Conservation (phyloP, 1,284 basidiomycete species). For the Melampsora americana region DNA sequence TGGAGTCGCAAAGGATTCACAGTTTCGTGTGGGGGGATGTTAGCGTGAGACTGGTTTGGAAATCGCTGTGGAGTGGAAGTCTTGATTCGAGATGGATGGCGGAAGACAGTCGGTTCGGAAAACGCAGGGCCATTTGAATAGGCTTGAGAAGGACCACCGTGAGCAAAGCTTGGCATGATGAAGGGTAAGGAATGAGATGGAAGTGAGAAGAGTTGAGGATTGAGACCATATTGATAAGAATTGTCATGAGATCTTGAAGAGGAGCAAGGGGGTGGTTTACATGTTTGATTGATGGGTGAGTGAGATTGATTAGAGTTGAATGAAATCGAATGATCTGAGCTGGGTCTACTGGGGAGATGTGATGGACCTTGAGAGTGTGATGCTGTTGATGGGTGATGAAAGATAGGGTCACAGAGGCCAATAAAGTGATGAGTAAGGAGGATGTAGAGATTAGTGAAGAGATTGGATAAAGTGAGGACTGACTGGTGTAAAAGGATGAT, state of each 20-base stretch:
- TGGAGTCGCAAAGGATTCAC: background rate
- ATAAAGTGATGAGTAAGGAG: background rate
- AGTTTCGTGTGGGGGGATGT: background rate
- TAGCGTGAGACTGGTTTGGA: background rate
- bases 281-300: too few relatives aligned
- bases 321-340: too few relatives aligned
- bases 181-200: background rate
- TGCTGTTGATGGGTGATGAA: background rate
- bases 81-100: background rate
- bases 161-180: conserved; percentile 1
- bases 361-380: background rate
- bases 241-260: background rate
- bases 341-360: background rate
- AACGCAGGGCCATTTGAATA: background rate
- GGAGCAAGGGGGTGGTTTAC: too few relatives aligned
- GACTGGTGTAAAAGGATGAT: background rate
- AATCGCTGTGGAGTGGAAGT: background rate
- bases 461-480: background rate
- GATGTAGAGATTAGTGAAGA: background rate
- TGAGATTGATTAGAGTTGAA: too few relatives aligned
- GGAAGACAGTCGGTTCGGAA: background rate
- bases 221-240: background rate
- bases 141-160: background rate
- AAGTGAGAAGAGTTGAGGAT: background rate
- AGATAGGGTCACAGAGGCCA: background rate